These are phyloP conservation scores for Aspergillus ruber DNA, from an alignment of 2,329 filamentous ascomycete species.

Conservation along the genomic window DNA sequence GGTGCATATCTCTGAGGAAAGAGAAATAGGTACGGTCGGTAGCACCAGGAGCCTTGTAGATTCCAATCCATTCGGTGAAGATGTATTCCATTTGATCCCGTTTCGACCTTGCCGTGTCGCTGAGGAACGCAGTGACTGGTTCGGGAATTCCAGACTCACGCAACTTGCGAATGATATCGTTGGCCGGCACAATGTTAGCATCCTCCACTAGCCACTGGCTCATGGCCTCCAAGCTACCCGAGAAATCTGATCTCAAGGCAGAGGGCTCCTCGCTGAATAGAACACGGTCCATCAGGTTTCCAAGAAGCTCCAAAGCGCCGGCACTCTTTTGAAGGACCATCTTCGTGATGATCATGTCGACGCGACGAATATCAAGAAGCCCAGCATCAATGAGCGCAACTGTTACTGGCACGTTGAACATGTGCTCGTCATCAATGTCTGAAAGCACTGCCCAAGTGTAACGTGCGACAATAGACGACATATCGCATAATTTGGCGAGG, in stretches of 20 bases:
- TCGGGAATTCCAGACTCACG: constrained; percentile 51
- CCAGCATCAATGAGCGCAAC: constrained; percentile 54
- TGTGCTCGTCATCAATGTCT: constrained; percentile 52
- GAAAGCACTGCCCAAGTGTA: constrained; percentile 44
- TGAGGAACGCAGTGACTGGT: constrained; percentile 48
- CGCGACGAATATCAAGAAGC: constrained; percentile 55
- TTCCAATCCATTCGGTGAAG: constrained; percentile 88
- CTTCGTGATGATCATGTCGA: constrained; percentile 67
- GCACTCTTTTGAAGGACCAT: constrained; percentile 65
- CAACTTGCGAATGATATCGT: constrained; percentile 64
- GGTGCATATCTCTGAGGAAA: constrained; percentile 80
- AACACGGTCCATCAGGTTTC: constrained; percentile 69
- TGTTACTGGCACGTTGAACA: constrained; percentile 58
- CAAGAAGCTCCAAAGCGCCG: constrained; percentile 70
- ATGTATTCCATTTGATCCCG: constrained; percentile 88
- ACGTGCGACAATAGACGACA: constrained; percentile 53
- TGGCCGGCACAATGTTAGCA: constrained; percentile 57
- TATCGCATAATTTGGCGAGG: constrained; percentile 55
- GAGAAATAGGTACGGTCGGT: constrained; percentile 64
- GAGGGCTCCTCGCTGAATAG: constrained; percentile 71
- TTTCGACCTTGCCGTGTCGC: constrained; percentile 53
- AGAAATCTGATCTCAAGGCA: constrained; percentile 78
- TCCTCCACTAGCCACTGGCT: constrained; percentile 76
- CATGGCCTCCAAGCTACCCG: constrained; percentile 71
- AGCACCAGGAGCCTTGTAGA: constrained; percentile 70